These are phyloP conservation scores for Trypanosoma caninum DNA, from an alignment of 208 protist species.

Conservation along the genomic window DNA sequence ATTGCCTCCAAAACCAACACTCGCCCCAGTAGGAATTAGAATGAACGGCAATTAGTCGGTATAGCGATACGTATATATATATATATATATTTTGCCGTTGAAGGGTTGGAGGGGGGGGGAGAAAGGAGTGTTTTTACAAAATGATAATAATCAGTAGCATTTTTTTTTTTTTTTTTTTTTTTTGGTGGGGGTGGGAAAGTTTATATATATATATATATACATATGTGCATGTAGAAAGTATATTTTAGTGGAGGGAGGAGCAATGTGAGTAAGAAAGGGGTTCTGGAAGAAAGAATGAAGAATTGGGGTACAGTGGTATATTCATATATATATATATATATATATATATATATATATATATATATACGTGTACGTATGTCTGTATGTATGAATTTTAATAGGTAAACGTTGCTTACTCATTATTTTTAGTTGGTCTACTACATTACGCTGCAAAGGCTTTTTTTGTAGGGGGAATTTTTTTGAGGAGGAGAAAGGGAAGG, in stretches of 20 bases:
- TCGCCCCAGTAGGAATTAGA: conserved; percentile 69
- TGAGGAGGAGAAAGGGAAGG: too few species aligned
- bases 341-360: not conserved
- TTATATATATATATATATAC: conserved; percentile 9
- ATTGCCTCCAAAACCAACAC: conserved; percentile 59
- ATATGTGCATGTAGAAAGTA: not conserved
- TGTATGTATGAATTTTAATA: not conserved
- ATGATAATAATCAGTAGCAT: too few species aligned
- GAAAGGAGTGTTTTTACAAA: too few species aligned
- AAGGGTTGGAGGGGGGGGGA: too few species aligned
- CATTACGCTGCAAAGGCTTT: too few species aligned
- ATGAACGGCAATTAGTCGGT: conserved; percentile 16
- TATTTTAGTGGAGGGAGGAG: conserved; percentile 1
- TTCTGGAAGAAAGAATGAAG: not conserved
- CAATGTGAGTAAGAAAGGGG: not conserved
- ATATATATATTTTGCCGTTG: too few species aligned
- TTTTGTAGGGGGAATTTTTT: too few species aligned
- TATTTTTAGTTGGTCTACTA: too few species aligned
- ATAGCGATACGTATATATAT: not conserved
- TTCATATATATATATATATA: not conserved
- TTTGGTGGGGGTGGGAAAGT: not conserved
- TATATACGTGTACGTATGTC: not conserved
- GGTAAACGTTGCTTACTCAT: not conserved
- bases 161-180: too few species aligned
- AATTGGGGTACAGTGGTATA: too few species aligned